phyloP scores from a whole-genome alignment of 1,139 yeast genomes.

The Zygoascus meyerae region DNA sequence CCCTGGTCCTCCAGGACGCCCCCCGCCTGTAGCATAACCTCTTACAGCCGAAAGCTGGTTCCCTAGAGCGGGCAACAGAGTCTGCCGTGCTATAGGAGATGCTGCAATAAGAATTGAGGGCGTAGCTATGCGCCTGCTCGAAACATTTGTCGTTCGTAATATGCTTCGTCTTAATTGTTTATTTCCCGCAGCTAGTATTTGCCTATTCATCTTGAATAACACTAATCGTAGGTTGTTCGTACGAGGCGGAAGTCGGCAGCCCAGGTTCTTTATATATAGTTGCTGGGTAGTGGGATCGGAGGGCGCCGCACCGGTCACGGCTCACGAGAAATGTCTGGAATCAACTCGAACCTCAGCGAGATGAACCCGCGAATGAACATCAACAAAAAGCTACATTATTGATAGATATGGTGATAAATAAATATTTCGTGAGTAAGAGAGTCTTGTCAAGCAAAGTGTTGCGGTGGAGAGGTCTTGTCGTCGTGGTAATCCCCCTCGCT shows the following conservation, averaged over 20 bases:
- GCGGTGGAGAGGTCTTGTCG: conserved; percentile 21
- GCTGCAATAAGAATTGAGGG: too few species aligned
- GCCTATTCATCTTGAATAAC: conserved; percentile 6
- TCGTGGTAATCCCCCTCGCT: conserved; percentile 31
- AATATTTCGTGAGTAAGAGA: conserved; percentile 1
- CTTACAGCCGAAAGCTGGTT: conserved; percentile 1
- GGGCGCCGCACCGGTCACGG: conserved; percentile 2
- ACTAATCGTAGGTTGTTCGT: not conserved
- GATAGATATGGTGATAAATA: conserved; percentile 3
- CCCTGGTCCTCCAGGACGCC: conserved; percentile 4
- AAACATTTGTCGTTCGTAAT: too few species aligned
- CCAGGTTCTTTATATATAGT: not conserved
- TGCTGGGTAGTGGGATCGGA: not conserved
- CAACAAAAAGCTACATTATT: too few species aligned
- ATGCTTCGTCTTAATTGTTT: not conserved
- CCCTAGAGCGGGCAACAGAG: not conserved
- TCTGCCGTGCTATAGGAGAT: too few species aligned
- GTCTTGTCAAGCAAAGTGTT: not conserved
- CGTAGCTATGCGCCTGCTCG: too few species aligned
- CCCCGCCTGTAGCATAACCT: conserved; percentile 12
- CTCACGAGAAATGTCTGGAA: conserved; percentile 13
- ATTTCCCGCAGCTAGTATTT: conserved; percentile 4
- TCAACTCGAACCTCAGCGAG: conserved; percentile 8
- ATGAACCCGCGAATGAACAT: too few species aligned
- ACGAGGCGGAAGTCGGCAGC: not conserved